A percentile compares a stretch with the other conserved stretches of the same genome.
Conservation (phyloP, 75 land plant species). For the Cryptomeria japonica region DNA sequence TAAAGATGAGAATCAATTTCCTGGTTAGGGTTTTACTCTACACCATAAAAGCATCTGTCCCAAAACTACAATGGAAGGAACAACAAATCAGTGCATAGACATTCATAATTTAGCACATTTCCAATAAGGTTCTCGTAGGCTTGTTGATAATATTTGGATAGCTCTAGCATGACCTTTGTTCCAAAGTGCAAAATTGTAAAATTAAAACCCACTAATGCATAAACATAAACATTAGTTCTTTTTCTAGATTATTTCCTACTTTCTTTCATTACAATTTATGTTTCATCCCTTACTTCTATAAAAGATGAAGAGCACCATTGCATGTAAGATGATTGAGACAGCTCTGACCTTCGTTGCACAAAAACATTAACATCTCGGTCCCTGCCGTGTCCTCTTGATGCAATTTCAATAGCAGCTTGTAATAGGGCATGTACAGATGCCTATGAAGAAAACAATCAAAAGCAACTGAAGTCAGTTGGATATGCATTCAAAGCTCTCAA, state of each 20-base stretch:
- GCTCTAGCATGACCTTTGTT: neutral
- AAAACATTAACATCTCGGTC: constrained; percentile 74
- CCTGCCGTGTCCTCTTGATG: constrained; percentile 76
- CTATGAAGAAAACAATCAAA: constrained; percentile 35
- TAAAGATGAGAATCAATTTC: constrained; percentile 6
- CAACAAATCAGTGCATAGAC: neutral
- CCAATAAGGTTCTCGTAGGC: neutral
- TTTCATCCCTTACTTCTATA: neutral
- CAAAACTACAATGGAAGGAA: neutral
- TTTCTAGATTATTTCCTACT: neutral
- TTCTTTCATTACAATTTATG: constrained; percentile 4
- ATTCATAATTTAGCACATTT: neutral
- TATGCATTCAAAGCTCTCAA: neutral
- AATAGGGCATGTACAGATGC: constrained; percentile 83
- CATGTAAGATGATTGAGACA: neutral
- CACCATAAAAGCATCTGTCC: neutral
- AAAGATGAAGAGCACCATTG: neutral
- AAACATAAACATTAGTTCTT: neutral
- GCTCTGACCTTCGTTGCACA: constrained; percentile 80
- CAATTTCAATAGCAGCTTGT: constrained; percentile 88
- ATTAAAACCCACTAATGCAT: neutral
- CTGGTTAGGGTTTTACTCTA: neutral
- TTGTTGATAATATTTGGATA: neutral
- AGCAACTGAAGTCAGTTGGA: neutral
- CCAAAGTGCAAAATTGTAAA: neutral